Evolutionary conservation across 139 green algal species (phyloP), one percentile per base, ranked within the genome.

Genomic region (Coelastrella sp.): DNA sequence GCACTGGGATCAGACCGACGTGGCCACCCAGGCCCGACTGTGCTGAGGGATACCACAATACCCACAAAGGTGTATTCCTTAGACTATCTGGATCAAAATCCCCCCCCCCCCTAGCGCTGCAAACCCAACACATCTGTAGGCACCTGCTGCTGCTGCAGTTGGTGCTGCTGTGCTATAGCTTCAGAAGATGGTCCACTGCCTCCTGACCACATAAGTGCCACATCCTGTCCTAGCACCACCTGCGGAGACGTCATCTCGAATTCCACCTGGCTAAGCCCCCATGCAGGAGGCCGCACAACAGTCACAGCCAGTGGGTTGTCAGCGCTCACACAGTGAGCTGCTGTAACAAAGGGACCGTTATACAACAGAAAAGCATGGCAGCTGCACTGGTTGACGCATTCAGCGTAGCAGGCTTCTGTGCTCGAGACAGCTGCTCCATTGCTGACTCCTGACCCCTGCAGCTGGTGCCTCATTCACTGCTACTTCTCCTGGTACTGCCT

Each of bases 401-500:
- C 34, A 41, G 64, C 64, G 2, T 43, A 48, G 64, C 32, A 27
- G 34, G 64, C 34, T 73, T 73, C 34, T 2, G 34, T 73, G 3
- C 27, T 48, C 43, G 34, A 41, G 34, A 73, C 64, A 73, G 34
- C 64, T 73, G 53, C 53, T 73, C 64, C 64, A 73, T 21, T 1
- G 27, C 64, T 48, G 27, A 13, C 2, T 43, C 15, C 1, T 43
- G 27, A 1, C 62, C 62, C 27, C 62, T 69, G 62, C 27, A 21
- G 7, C 62, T 69, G 67, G 27, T 76, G 67, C 67, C 34, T 41
- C 64, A 41, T 41, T 25, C 34, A 43, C 5, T 73, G 64, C 4
- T 73, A 43, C 64, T 48, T 19, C 64, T 41, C 34, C 64, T 73
- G 64, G 27, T 73, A 43, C 64, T 73, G 64, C 64, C 64, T n/a